Conservation (phyloP, 2,329 filamentous ascomycete genomes). For the Penicillium sp. region DNA sequence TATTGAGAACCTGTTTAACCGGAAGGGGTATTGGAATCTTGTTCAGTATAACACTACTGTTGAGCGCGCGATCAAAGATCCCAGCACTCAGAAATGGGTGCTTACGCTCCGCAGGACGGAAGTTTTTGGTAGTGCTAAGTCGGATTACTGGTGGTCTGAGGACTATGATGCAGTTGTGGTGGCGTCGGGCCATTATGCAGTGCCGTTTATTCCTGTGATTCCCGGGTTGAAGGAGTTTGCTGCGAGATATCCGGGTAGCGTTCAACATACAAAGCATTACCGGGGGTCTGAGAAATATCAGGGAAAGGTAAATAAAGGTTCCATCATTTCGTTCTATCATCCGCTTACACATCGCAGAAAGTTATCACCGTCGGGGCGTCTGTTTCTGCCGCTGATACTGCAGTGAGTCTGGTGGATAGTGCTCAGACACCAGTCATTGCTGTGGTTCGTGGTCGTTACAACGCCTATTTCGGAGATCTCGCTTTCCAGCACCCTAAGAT, state of each 20-base stretch:
- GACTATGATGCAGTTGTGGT: conserved; percentile 61
- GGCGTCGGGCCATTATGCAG: conserved; percentile 60
- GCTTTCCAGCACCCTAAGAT: conserved; percentile 60
- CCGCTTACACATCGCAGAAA: conserved; percentile 38
- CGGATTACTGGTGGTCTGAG: conserved; percentile 63
- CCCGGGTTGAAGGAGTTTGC: conserved; percentile 43
- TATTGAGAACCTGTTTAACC: conserved; percentile 54
- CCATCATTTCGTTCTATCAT: background rate
- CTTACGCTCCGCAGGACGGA: conserved; percentile 50
- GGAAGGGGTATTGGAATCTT: conserved; percentile 52
- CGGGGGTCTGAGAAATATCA: conserved; percentile 40
- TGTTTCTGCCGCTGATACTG: conserved; percentile 63
- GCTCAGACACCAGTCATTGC: conserved; percentile 52
- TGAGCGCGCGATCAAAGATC: conserved; percentile 53
- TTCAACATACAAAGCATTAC: conserved; percentile 45
- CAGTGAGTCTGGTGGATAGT: conserved; percentile 51
- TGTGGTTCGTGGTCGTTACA: conserved; percentile 54
- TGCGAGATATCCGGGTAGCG: conserved; percentile 35
- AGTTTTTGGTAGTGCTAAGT: conserved; percentile 20
- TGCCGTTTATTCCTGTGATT: conserved; percentile 53
- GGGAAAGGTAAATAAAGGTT: conserved; percentile 28
- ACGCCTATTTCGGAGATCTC: conserved; percentile 57
- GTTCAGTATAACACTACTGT: conserved; percentile 57
- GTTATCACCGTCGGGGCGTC: conserved; percentile 64
- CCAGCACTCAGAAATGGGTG: conserved; percentile 52